Conservation (phyloP, 768 basidiomycete genomes). For the Lentinus tigrinus region DNA sequence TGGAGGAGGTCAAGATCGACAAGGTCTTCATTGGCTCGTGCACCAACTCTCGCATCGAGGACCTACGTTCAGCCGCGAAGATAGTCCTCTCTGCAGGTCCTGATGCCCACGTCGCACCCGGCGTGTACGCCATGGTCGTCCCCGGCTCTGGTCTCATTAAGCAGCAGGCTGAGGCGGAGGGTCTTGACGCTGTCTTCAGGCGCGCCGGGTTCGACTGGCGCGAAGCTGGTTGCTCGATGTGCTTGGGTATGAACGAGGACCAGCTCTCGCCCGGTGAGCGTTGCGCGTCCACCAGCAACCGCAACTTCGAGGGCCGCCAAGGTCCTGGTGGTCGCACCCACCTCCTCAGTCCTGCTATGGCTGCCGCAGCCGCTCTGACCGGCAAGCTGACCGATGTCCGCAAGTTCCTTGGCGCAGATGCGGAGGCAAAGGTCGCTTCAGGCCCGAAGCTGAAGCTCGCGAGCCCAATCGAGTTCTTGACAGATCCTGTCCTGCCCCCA, state of each 20-base stretch:
- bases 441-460: conserved; percentile 62
- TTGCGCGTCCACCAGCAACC: conserved; percentile 63
- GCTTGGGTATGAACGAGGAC: conserved; percentile 71
- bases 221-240: conserved; percentile 72
- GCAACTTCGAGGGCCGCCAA: conserved; percentile 67
- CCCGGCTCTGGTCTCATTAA: conserved; percentile 68
- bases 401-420: conserved; percentile 42
- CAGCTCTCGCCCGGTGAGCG: conserved; percentile 56
- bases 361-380: conserved; percentile 61
- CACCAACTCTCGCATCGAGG: conserved; percentile 68
- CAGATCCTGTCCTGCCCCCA: conserved; percentile 50
- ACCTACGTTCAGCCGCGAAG: conserved; percentile 57
- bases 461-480: conserved; percentile 75
- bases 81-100: conserved; percentile 51
- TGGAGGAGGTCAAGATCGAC: conserved; percentile 59
- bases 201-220: conserved; percentile 69
- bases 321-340: conserved; percentile 63
- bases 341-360: conserved; percentile 67
- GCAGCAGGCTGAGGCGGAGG: conserved; percentile 65
- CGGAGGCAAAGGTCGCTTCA: conserved; percentile 27
- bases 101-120: conserved; percentile 49
- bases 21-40: conserved; percentile 71
- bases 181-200: conserved; percentile 60
- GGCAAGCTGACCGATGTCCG: conserved; percentile 60
- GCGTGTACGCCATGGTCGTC: conserved; percentile 62